These are phyloP conservation scores for Xerocomus potaroensis DNA, from an alignment of 768 basidiomycete genomes.

Conservation along the genomic window DNA sequence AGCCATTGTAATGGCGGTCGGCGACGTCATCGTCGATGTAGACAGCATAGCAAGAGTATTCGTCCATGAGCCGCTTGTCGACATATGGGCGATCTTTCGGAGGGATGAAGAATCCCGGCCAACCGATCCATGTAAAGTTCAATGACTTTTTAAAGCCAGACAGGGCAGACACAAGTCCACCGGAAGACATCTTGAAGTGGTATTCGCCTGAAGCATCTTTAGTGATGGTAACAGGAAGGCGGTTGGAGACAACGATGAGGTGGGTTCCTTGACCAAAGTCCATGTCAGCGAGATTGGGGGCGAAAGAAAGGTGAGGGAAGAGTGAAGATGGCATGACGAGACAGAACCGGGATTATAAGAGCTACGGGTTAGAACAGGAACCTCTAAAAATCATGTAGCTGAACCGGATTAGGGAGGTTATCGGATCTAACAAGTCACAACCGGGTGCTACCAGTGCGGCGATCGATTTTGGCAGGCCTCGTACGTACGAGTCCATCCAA, in stretches of 20 bases:
- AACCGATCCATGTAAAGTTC: conserved; percentile 97
- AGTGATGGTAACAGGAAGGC: conserved; percentile 92
- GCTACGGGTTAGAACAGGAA: conserved; percentile 14
- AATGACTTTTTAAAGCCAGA: conserved; percentile 98
- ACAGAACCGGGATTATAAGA: conserved; percentile 24
- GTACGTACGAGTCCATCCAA: too few species aligned
- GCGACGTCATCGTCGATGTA: conserved; percentile 97
- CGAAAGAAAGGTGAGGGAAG: conserved; percentile 21
- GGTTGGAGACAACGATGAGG: conserved; percentile 94
- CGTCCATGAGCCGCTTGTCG: conserved; percentile 88
- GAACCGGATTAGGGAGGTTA: conserved; percentile 31
- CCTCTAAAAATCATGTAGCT: conserved; percentile 18
- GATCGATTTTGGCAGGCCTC: too few species aligned
- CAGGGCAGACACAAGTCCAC: conserved; percentile 95
- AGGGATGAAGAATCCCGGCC: conserved; percentile 94
- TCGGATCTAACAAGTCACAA: conserved; percentile 24
- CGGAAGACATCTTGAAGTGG: conserved; percentile 99
- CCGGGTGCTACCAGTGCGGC: too few species aligned
- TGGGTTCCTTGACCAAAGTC: conserved; percentile 51
- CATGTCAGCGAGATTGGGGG: conserved; percentile 38
- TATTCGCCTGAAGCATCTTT: conserved; percentile 92
- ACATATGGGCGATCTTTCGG: conserved; percentile 86
- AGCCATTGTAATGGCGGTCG: conserved; percentile 97
- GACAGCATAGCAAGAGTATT: conserved; percentile 96
- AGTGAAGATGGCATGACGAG: conserved; percentile 24